phyloP scores from a whole-genome alignment of 805 yeast genomes.

The Candida ulmi region DNA sequence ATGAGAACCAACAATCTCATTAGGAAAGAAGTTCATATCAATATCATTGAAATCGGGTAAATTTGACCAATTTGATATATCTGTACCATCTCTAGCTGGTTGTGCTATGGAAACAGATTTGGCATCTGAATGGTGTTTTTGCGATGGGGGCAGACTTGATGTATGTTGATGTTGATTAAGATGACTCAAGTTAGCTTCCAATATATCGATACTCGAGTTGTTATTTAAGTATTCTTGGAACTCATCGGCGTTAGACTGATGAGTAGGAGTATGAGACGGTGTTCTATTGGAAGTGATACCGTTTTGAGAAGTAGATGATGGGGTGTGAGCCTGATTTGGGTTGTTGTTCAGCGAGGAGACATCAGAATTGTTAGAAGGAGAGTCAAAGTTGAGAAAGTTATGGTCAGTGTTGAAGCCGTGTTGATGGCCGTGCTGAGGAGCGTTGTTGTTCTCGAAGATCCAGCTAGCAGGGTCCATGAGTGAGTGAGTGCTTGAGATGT shows the following conservation, averaged over 20 bases:
- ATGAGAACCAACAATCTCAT: background rate
- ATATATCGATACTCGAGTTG: constrained; percentile 4
- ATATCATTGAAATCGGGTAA: constrained; percentile 11
- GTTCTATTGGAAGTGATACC: no score
- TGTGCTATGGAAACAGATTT: no score
- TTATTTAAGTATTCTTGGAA: constrained; percentile 2
- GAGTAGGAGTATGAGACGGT: background rate
- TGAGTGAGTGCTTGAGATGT: no score
- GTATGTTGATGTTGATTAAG: constrained; percentile 1
- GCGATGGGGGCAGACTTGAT: no score
- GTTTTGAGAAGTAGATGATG: no score
- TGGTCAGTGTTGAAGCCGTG: background rate
- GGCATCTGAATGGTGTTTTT: no score
- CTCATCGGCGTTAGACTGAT: background rate
- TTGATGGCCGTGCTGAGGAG: background rate
- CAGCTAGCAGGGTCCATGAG: background rate
- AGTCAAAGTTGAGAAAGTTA: background rate
- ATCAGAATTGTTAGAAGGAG: background rate
- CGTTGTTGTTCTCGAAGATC: background rate
- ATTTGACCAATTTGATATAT: constrained; percentile 7
- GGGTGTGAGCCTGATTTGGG: background rate
- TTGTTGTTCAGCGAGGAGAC: background rate
- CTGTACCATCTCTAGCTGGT: background rate
- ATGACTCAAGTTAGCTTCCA: constrained; percentile 2
- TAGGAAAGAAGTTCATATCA: constrained; percentile 11